These are phyloP conservation scores for Acanthamoeba polyphaga DNA, from an alignment of 208 protist genomes.

Conservation along the genomic window DNA sequence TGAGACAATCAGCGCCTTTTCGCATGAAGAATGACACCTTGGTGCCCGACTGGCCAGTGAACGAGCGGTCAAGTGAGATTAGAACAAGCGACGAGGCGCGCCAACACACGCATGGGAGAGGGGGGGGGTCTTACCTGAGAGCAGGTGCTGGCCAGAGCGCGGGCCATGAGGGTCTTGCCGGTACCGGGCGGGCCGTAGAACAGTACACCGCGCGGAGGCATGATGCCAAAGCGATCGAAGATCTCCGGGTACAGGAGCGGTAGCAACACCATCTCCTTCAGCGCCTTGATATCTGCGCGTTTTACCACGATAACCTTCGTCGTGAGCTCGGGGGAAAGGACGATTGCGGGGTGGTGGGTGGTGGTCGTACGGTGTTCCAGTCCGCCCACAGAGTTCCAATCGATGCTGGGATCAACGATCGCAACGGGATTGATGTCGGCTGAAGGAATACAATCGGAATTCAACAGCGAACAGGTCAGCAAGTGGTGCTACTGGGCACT, in stretches of 20 bases:
- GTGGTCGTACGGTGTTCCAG: constrained; percentile 77
- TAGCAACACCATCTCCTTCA: constrained; percentile 92
- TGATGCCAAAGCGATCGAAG: constrained; percentile 86
- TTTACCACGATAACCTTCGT: no score
- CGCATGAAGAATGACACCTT: constrained; percentile 94
- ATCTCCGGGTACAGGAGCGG: constrained; percentile 90
- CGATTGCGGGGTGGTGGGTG: background rate
- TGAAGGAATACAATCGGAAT: background rate
- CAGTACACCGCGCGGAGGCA: constrained; percentile 86
- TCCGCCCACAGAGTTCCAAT: constrained; percentile 83
- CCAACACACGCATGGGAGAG: background rate
- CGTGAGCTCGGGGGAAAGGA: background rate
- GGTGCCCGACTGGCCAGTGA: constrained; percentile 63
- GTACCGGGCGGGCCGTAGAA: constrained; percentile 90
- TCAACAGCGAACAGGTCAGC: background rate
- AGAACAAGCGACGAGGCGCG: no score
- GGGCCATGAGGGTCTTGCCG: constrained; percentile 90
- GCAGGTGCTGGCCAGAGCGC: constrained; percentile 88
- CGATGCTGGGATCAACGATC: constrained; percentile 75
- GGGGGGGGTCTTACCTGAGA: background rate
- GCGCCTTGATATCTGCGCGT: constrained; percentile 80
- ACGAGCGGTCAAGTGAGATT: background rate
- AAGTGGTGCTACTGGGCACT: background rate
- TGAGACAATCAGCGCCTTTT: constrained; percentile 93
- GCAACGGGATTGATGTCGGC: constrained; percentile 47